These are phyloP conservation scores for Neonectria magnoliae DNA, from an alignment of 2,329 filamentous ascomycete species.

Conservation along the genomic window DNA sequence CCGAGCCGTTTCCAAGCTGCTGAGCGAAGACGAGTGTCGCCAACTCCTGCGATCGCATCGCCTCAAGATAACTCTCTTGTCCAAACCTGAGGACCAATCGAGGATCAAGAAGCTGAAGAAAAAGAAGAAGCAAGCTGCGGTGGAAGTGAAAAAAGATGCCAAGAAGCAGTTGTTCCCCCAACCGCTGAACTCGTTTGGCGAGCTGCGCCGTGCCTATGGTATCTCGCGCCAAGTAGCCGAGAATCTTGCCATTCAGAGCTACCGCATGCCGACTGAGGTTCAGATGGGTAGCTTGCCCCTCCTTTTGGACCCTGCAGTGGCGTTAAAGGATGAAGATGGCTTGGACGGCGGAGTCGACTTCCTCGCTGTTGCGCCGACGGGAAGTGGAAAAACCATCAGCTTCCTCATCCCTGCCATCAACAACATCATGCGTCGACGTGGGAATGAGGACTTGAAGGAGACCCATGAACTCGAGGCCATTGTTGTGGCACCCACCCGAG, in stretches of 20 bases:
- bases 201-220: conserved; percentile 76
- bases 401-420: conserved; percentile 91
- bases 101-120: conserved; percentile 66
- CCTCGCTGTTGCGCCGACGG: conserved; percentile 89
- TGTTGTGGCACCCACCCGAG: conserved; percentile 81
- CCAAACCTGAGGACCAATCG: conserved; percentile 55
- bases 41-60: conserved; percentile 81
- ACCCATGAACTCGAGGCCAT: conserved; percentile 69
- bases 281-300: conserved; percentile 88
- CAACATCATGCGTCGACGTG: conserved; percentile 69
- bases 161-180: conserved; percentile 78
- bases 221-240: conserved; percentile 77
- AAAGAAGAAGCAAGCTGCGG: conserved; percentile 62
- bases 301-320: conserved; percentile 68
- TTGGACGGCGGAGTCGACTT: conserved; percentile 70
- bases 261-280: conserved; percentile 89
- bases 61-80: conserved; percentile 84
- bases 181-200: conserved; percentile 79
- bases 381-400: conserved; percentile 94
- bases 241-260: conserved; percentile 87
- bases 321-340: conserved; percentile 53
- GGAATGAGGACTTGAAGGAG: conserved; percentile 52
- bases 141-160: conserved; percentile 58
- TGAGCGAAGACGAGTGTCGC: conserved; percentile 77
- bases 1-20: conserved; percentile 42